A percentile compares a stretch with the other conserved stretches of the same genome.
These are phyloP conservation scores for Neoscytalidium dimidiatum DNA, from an alignment of 2,329 filamentous ascomycete species.

Conservation along the genomic window DNA sequence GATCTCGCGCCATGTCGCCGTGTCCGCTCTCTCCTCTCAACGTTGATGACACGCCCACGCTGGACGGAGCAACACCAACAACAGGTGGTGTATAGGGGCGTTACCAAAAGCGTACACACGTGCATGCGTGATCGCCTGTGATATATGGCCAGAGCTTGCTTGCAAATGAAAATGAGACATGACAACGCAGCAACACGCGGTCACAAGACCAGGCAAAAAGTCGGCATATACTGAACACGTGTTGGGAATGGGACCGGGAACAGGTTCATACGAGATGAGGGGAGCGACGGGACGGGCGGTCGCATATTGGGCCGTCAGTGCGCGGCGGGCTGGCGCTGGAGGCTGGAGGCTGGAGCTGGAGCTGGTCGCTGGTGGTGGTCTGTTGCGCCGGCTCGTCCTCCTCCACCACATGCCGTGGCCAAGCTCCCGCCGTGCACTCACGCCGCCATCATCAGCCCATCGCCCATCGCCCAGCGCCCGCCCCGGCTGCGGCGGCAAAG, in stretches of 20 bases:
- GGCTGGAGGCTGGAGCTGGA: too few relatives aligned
- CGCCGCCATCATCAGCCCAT: slow-evolving; percentile 6
- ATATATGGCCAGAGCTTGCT: background rate
- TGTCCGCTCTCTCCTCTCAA: background rate
- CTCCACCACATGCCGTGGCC: background rate
- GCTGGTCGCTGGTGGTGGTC: too few relatives aligned
- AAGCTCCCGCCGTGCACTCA: background rate
- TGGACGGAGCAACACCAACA: background rate
- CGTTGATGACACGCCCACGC: background rate
- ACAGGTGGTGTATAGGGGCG: slow-evolving; percentile 3
- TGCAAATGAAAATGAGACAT: slow-evolving; percentile 13
- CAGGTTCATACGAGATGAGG: background rate
- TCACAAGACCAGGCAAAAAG: slow-evolving; percentile 1
- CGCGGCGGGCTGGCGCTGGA: background rate
- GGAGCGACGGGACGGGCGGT: background rate
- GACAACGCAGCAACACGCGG: slow-evolving; percentile 12
- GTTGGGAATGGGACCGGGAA: background rate
- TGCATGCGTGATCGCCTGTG: slow-evolving; percentile 11
- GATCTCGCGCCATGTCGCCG: background rate
- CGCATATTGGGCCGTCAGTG: slow-evolving; percentile 6
- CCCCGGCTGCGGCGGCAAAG: background rate
- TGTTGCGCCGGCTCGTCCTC: background rate
- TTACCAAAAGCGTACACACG: background rate
- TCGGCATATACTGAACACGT: slow-evolving; percentile 9
- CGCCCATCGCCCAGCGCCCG: background rate